A percentile compares a stretch with the other conserved stretches of the same genome.
These are phyloP conservation scores for Mycena olivaceomarginata DNA, from an alignment of 768 basidiomycete species.

Conservation along the genomic window DNA sequence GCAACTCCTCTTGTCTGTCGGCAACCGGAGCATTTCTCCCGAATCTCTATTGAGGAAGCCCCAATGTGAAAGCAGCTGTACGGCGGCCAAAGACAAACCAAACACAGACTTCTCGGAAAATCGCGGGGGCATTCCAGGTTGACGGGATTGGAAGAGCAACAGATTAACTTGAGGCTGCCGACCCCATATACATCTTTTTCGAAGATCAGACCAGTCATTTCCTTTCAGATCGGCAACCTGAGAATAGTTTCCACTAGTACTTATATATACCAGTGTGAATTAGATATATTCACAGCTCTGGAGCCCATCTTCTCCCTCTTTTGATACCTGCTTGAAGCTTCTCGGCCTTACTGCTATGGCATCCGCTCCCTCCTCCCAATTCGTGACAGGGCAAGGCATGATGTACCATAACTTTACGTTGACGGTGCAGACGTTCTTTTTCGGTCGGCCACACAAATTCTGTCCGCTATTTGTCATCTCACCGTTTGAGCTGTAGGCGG, in stretches of 20 bases:
- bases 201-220: neutral
- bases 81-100: neutral
- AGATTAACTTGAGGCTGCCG: neutral
- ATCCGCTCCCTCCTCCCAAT: constrained; percentile 5
- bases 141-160: constrained; percentile 16
- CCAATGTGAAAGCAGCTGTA: constrained; percentile 9
- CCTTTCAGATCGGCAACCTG: constrained; percentile 21
- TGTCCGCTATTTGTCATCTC: constrained; percentile 13
- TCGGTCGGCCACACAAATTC: constrained; percentile 23
- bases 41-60: constrained; percentile 3
- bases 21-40: constrained; percentile 8
- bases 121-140: constrained; percentile 5
- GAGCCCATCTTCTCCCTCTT: constrained; percentile 18
- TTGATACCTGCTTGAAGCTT: constrained; percentile 5
- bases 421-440: constrained; percentile 38
- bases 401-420: constrained; percentile 28
- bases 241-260: constrained; percentile 8
- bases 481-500: constrained; percentile 21
- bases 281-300: constrained; percentile 23
- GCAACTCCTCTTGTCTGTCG: constrained; percentile 7
- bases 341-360: neutral
- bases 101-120: neutral
- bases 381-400: constrained; percentile 18
- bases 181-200: neutral
- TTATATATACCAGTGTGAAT: constrained; percentile 20